phyloP scores from a whole-genome alignment of 2,329 filamentous ascomycete genomes.

The Xylariaceae sp. region DNA sequence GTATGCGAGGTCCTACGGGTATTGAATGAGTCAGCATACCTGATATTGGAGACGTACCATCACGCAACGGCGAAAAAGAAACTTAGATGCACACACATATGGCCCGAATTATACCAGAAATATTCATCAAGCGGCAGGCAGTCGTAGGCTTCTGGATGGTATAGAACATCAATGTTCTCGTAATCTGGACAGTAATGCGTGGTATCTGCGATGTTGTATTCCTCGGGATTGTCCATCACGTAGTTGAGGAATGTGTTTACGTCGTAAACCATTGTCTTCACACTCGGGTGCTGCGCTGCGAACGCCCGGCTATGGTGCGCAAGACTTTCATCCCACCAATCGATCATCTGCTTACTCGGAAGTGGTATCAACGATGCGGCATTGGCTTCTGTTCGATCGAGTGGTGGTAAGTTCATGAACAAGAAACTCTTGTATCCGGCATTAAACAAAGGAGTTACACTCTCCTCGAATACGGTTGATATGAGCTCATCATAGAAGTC shows the following conservation, averaged over 20 bases:
- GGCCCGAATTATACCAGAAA: constrained; percentile 33
- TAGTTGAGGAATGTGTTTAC: constrained; percentile 32
- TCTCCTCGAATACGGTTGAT: constrained; percentile 37
- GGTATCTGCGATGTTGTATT: constrained; percentile 30
- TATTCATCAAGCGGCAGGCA: constrained; percentile 30
- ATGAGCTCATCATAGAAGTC: constrained; percentile 44
- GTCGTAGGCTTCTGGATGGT: constrained; percentile 24
- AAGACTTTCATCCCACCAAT: constrained; percentile 38
- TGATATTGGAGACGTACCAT: background rate
- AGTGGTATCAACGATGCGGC: constrained; percentile 31
- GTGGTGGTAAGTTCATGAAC: constrained; percentile 50
- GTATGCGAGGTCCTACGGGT: constrained; percentile 14
- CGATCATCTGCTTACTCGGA: constrained; percentile 46
- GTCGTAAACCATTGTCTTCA: constrained; percentile 30
- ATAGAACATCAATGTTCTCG: constrained; percentile 23
- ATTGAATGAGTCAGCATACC: constrained; percentile 2
- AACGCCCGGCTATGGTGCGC: constrained; percentile 35
- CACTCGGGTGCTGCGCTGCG: constrained; percentile 16
- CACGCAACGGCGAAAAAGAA: background rate
- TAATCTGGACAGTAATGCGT: constrained; percentile 28
- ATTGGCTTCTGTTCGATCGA: constrained; percentile 44
- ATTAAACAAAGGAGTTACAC: constrained; percentile 42
- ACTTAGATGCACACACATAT: constrained; percentile 20
- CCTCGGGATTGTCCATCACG: constrained; percentile 27
- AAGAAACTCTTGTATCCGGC: constrained; percentile 50